phyloP scores from a whole-genome alignment of 129 eudicot genomes.

The Lonicera japonica region DNA sequence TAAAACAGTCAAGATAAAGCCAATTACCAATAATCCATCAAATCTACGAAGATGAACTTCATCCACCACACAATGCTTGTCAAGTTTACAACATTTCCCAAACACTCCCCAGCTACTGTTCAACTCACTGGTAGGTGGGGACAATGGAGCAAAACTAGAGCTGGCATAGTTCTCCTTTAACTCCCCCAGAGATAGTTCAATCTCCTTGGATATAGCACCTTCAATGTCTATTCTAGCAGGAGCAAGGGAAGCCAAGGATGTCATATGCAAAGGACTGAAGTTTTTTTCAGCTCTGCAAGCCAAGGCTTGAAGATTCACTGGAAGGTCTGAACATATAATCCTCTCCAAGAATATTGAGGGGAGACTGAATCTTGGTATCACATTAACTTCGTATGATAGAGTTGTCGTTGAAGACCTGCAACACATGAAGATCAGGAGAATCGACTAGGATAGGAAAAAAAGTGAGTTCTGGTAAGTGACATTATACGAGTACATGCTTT shows the following conservation, averaged over 20 bases:
- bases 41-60: constrained; percentile 97
- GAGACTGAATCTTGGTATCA: constrained; percentile 81
- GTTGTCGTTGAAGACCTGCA: constrained; percentile 55
- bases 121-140: constrained; percentile 49
- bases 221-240: constrained; percentile 19
- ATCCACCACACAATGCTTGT: constrained; percentile 72
- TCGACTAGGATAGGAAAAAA: neutral
- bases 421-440: constrained; percentile 2
- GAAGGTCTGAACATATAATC: constrained; percentile 87
- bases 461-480: neutral
- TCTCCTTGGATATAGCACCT: constrained; percentile 25
- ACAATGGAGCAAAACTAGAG: constrained; percentile 39
- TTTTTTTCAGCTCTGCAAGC: constrained; percentile 79
- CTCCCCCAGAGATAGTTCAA: constrained; percentile 29
- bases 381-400: constrained; percentile 84
- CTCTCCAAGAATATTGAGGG: constrained; percentile 92
- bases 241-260: constrained; percentile 26
- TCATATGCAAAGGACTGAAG: constrained; percentile 27
- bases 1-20: constrained; percentile 18
- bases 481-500: neutral
- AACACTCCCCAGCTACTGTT: constrained; percentile 81
- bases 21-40: constrained; percentile 85
- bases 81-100: constrained; percentile 71
- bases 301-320: constrained; percentile 94
- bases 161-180: constrained; percentile 29